A percentile compares a stretch with the other conserved stretches of the same genome.
Evolutionary conservation across 2,329 filamentous ascomycete species (phyloP).

Genomic region (Penicillium sp.): DNA sequence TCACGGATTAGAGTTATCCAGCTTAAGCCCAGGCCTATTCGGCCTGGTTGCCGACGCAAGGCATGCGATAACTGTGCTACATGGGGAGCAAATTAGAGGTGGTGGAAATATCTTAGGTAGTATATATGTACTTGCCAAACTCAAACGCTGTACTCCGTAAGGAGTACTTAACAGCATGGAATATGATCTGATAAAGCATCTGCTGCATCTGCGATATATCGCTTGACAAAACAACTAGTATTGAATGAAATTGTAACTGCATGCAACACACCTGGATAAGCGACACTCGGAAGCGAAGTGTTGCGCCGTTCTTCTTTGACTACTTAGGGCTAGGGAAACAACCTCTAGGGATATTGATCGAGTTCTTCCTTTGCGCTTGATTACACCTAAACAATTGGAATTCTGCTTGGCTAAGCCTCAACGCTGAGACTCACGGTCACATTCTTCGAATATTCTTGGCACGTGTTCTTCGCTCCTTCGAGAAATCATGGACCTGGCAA

Average conservation of each 20-base stretch:
- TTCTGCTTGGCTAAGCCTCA: slow-evolving; percentile 8
- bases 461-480: not conserved
- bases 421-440: not conserved
- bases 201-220: not conserved
- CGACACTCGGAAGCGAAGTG: not conserved
- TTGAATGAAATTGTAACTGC: too few relatives aligned
- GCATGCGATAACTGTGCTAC: slow-evolving; percentile 11
- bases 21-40: not conserved
- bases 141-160: not conserved
- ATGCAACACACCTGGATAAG: not conserved
- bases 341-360: too few relatives aligned
- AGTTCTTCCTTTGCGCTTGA: too few relatives aligned
- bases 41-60: slow-evolving; percentile 11
- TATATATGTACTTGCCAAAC: not conserved
- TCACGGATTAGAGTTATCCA: too few relatives aligned
- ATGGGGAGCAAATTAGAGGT: not conserved
- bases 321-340: not conserved
- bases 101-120: slow-evolving; percentile 1
- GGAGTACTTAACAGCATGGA: not conserved
- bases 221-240: not conserved
- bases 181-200: not conserved
- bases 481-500: not conserved
- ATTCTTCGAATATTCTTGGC: slow-evolving; percentile 11
- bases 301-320: not conserved
- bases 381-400: not conserved